Percentiles rank a stretch among this genome's conserved stretches.
Evolutionary conservation across 2,329 filamentous ascomycete species (phyloP).

Genomic region (Arthrobotrys megalospora): DNA sequence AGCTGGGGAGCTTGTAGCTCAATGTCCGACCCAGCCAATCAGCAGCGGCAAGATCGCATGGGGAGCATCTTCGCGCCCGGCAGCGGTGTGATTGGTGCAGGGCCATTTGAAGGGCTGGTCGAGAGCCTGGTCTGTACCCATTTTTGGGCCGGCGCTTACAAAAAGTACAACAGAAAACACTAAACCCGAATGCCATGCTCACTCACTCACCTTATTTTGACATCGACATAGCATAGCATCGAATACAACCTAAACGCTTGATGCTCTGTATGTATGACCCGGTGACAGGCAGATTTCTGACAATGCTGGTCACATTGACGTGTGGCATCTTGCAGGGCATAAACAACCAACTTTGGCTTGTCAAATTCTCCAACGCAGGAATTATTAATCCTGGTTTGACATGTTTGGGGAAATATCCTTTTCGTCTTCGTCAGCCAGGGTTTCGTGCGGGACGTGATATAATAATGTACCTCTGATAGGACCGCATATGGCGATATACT

Average conservation of each 20-base stretch:
- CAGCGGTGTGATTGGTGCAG: constrained; percentile 48
- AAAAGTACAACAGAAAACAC: constrained; percentile 36
- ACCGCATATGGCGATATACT: constrained; percentile 29
- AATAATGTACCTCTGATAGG: constrained; percentile 17
- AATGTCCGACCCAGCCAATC: constrained; percentile 33
- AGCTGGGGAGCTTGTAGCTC: constrained; percentile 48
- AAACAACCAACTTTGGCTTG: background rate
- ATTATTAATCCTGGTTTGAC: background rate
- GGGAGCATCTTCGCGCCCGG: constrained; percentile 34
- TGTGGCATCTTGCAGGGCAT: constrained; percentile 24
- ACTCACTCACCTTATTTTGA: too few relatives aligned
- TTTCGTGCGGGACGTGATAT: constrained; percentile 4
- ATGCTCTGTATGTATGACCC: constrained; percentile 15
- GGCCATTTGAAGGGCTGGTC: background rate
- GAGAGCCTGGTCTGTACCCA: constrained; percentile 40
- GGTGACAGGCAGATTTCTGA: constrained; percentile 23
- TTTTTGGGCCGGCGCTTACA: constrained; percentile 56
- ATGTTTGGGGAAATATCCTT: background rate
- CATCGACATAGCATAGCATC: background rate
- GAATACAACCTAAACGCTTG: constrained; percentile 5
- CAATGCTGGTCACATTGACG: constrained; percentile 34
- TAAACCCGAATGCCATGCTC: constrained; percentile 3
- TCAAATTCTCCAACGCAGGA: constrained; percentile 18
- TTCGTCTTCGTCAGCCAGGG: background rate
- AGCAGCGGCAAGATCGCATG: constrained; percentile 24